Conservation (phyloP, 225 moss, liverwort and hornwort species). For the Pseudisothecium myosuroides region DNA sequence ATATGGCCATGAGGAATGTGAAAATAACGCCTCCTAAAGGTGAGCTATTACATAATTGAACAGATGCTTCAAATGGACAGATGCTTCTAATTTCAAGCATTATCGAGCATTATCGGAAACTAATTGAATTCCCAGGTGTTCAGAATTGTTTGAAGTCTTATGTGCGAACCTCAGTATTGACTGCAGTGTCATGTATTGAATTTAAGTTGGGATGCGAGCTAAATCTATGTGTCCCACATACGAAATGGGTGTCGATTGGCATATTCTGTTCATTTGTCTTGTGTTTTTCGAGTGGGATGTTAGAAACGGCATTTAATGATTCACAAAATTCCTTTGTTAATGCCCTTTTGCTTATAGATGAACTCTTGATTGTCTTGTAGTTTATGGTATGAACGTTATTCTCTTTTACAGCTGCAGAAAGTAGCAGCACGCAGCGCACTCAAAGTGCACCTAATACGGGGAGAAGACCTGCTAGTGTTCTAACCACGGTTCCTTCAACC, state of each 20-base stretch:
- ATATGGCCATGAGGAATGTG: constrained; percentile 76
- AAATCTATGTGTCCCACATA: neutral
- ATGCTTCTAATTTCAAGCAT: neutral
- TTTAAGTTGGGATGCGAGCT: neutral
- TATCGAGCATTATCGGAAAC: neutral
- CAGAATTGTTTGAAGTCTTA: neutral
- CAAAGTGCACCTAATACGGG: constrained; percentile 32
- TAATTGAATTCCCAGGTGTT: neutral
- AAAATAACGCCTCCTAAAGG: constrained; percentile 66
- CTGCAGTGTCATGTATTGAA: neutral
- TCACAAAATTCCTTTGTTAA: neutral
- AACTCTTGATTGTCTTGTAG: neutral
- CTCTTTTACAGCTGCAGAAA: constrained; percentile 55
- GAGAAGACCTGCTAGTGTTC: constrained; percentile 38
- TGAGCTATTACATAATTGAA: constrained; percentile 15
- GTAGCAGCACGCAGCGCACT: constrained; percentile 35
- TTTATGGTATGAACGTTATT: neutral
- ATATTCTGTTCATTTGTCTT: neutral
- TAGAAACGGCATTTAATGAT: neutral
- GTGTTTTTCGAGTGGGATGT: neutral
- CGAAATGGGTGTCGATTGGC: neutral
- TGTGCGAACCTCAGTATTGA: neutral
- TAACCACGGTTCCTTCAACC: constrained; percentile 26
- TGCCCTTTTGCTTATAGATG: neutral
- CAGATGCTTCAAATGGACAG: neutral